phyloP scores from a whole-genome alignment of 441 rosid species.

The Arabidopsis hybrid region DNA sequence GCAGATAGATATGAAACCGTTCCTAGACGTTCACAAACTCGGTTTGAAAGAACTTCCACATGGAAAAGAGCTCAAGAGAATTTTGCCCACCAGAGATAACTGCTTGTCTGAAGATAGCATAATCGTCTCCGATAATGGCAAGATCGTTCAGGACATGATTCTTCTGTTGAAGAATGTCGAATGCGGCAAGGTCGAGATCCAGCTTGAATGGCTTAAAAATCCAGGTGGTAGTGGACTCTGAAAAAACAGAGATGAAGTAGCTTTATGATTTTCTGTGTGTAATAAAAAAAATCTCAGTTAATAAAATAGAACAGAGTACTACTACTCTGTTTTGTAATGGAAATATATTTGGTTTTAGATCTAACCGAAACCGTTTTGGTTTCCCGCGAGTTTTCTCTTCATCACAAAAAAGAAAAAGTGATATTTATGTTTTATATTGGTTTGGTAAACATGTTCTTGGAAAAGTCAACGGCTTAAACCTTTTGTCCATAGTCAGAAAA shows the following conservation, averaged over 20 bases:
- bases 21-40: slow-evolving; percentile 45
- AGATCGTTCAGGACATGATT: slow-evolving; percentile 56
- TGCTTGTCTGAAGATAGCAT: slow-evolving; percentile 56
- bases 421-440: no score
- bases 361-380: slow-evolving; percentile 25
- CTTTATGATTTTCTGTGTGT: not conserved
- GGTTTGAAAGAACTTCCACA: slow-evolving; percentile 50
- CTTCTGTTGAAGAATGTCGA: slow-evolving; percentile 55
- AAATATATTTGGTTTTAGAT: slow-evolving; percentile 9
- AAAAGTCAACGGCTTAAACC: no score
- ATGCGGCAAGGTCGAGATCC: slow-evolving; percentile 56
- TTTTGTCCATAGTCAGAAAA: not conserved
- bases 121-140: slow-evolving; percentile 51
- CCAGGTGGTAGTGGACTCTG: slow-evolving; percentile 47
- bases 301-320: slow-evolving; percentile 24
- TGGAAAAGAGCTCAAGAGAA: slow-evolving; percentile 48
- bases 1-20: slow-evolving; percentile 53
- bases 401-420: no score
- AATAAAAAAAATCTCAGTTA: not conserved
- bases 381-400: slow-evolving; percentile 36
- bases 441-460: not conserved
- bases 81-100: slow-evolving; percentile 48
- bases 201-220: slow-evolving; percentile 58
- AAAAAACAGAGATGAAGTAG: slow-evolving; percentile 33
- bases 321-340: slow-evolving; percentile 27